Evolutionary conservation across 108 stramenopile species (phyloP), one percentile per base, ranked within the genome.

Genomic region (Cyclotella sp.): DNA sequence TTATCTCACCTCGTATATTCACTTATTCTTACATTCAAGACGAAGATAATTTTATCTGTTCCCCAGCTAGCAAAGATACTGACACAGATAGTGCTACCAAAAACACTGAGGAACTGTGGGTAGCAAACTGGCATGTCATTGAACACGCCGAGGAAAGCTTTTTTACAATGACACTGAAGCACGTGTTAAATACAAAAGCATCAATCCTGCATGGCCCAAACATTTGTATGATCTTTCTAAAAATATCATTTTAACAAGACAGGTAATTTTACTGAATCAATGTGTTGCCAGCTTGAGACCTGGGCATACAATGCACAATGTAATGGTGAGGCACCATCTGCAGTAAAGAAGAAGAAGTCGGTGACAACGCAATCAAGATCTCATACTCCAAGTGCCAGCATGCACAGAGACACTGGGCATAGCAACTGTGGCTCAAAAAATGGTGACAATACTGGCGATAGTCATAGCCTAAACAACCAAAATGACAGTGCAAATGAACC

Each of bases 401-500:
- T 14, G 13, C 3, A 51, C 21, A 76, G 55, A 28, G 6, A 51
- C n/a, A 8, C n/a, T 9, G 6, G n/a, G 26, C 49, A 28, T 11
- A 13, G 24, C 26, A 13, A 39, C 34, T 19, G 45, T 18, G 27
- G 16, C 28, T 13, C 15, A 21, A 22, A n/a, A 18, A 22, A 47
- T 19, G 63, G 42, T 15, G 19, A 42, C 19, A 64, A 30, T 12
- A 13, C 43, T 51, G 68, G 63, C 47, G 77, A 74, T 34, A 71
- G 72, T 28, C 74, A 58, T 27, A 46, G n/a, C 21, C 43, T 61
- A 16, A 79, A 79, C 40, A 79, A 73, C 43, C 78, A 74, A 61
- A 54, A 70, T 13, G 55, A 81, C 22, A 64, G 68, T 22, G 74
- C 76, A 5, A 55, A 81, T 62, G 66, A 68, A 22, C 45, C 54